Base-by-base conservation (phyloP, 2,329 filamentous ascomycete species). In the Didymella pomorum region DNA sequence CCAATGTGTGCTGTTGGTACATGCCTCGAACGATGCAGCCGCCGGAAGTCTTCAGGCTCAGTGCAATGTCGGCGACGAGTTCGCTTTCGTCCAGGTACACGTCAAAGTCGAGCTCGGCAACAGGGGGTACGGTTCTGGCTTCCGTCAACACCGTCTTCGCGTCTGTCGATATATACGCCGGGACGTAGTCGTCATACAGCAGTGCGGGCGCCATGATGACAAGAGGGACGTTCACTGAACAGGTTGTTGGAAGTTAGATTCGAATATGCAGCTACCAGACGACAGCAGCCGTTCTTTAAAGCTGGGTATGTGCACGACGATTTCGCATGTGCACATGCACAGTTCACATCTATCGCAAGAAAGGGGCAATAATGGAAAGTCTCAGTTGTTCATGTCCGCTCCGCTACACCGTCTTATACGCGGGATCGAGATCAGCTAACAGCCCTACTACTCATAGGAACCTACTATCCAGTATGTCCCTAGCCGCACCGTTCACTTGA, bases 11-110 rank as follows among this genome's bases (percentile, higher is more conserved):
- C 18, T 44, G 23, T 14, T n/a, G 23, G 18, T 44, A 44, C 23
- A 44, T 25, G 41, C 23, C 25, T 26, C 41, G 41, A 44, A 44
- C 41, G 14, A 44, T n/a, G 16, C 41, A 44, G 41, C 41, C 41
- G 25, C 41, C 41, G 7, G 20, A 41, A 11, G 9, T 41, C 37
- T 14, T 41, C 37, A 41, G 11, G 11, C 37, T 41, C 18, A 14
- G 3, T 20, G 18, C 11, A 23, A 41, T 41, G 37, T 21, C 37
- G 37, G 20, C 10, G 11, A 23, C 20, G 18, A 41, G 37, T 3
- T 20, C 20, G 18, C 18, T 23, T 20, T 41, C 37, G 20, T 23
- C 11, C 18, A 11, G 1, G 11, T 41, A 41, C 7, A 9, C 20
- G 3, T 41, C 37, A 11, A 41, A 41, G 10, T 41, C 10, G 37